phyloP scores from a whole-genome alignment of 345 rosid species.

The Acer negundo region DNA sequence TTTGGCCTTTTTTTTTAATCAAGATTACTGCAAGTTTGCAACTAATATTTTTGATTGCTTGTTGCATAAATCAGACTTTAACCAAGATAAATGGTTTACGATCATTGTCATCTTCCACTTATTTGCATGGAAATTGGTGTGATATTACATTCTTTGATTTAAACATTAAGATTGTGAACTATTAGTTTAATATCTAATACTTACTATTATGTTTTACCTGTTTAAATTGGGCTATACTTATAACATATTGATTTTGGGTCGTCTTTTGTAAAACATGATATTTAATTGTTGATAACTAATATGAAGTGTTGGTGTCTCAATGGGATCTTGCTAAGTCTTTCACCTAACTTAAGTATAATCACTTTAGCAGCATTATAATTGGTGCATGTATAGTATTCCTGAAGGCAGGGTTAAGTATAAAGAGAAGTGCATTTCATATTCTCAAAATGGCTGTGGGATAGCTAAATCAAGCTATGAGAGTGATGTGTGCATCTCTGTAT shows the following conservation, averaged over 20 bases:
- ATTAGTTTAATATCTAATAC: not conserved
- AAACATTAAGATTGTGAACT: not conserved
- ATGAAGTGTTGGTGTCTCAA: not conserved
- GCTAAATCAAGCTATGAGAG: not conserved
- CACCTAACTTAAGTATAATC: not conserved
- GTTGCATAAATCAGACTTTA: slow-evolving; percentile 9
- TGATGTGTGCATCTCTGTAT: not conserved
- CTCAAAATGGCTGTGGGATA: not conserved
- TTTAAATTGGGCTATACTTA: not conserved
- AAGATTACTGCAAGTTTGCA: not conserved
- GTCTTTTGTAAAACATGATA: not conserved
- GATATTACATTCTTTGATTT: not conserved
- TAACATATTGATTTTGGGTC: not conserved
- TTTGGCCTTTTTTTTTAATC: not conserved
- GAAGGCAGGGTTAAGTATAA: not conserved
- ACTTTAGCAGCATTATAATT: not conserved
- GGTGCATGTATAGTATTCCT: not conserved
- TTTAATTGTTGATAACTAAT: not conserved
- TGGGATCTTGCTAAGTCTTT: not conserved
- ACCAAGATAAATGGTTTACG: not conserved
- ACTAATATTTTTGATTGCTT: not conserved
- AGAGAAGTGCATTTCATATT: not conserved
- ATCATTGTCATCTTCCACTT: not conserved
- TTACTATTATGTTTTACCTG: not conserved
- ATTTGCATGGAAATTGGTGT: not conserved